Conservation (phyloP, 768 basidiomycete species). For the Rhodotorula kratochvilovae region DNA sequence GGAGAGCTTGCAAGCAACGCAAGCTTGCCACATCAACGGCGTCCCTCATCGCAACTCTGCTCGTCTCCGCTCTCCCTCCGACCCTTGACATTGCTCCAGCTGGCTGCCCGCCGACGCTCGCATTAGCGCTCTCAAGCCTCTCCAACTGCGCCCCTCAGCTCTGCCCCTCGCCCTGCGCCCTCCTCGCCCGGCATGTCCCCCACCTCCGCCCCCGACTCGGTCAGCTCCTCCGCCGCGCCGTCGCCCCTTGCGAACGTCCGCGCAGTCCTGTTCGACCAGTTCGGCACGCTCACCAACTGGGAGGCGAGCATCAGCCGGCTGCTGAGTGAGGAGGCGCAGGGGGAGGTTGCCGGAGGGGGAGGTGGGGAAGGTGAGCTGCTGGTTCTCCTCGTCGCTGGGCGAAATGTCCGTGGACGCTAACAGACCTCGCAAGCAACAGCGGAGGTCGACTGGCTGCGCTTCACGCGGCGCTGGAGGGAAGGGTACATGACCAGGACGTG, state of each 20-base stretch:
- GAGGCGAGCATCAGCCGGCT: slow-evolving; percentile 3
- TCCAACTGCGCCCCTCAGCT: no score
- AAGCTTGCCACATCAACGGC: no score
- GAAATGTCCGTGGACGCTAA: background rate
- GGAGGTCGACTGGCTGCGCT: slow-evolving; percentile 12
- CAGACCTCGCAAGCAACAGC: background rate
- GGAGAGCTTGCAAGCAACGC: no score
- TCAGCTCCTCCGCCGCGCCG: background rate
- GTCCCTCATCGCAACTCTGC: no score
- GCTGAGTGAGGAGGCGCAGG: background rate
- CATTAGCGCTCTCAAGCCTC: no score
- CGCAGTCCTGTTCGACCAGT: slow-evolving; percentile 29
- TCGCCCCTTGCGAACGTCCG: background rate
- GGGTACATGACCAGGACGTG: slow-evolving; percentile 34
- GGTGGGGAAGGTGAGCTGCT: background rate
- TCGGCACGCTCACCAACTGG: slow-evolving; percentile 29
- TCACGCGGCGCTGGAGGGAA: slow-evolving; percentile 11
- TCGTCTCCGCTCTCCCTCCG: no score
- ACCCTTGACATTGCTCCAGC: no score
- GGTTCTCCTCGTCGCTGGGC: background rate
- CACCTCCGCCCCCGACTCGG: background rate
- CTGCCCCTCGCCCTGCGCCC: background rate
- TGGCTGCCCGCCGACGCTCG: no score
- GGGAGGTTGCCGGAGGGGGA: background rate
- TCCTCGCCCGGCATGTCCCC: background rate